Evolutionary conservation across 495 filamentous ascomycete genomes (phyloP).

Genomic region (Parachaetomium inaequale): DNA sequence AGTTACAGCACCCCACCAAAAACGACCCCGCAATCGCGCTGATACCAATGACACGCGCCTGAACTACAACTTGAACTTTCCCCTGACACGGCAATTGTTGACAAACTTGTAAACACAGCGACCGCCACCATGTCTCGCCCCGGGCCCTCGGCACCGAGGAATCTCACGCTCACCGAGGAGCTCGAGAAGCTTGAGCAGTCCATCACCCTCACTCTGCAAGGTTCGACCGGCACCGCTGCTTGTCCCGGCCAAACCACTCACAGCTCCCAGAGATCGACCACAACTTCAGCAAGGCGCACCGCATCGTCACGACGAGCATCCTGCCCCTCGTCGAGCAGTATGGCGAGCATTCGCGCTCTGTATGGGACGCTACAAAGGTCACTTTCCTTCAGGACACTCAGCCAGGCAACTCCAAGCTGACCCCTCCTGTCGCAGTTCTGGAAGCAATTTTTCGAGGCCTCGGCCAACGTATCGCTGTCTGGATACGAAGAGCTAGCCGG

Average conservation of each 20-base stretch:
- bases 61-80: not conserved
- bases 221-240: slow-evolving; percentile 38
- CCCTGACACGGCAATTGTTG: slow-evolving; percentile 18
- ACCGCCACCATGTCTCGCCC: slow-evolving; percentile 41
- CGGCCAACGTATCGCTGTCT: slow-evolving; percentile 94
- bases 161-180: slow-evolving; percentile 84
- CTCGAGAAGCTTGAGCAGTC: slow-evolving; percentile 94
- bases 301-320: slow-evolving; percentile 91
- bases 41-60: slow-evolving; percentile 10
- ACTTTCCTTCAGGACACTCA: too few relatives aligned
- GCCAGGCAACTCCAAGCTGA: slow-evolving; percentile 6
- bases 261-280: slow-evolving; percentile 78
- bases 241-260: slow-evolving; percentile 3
- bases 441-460: slow-evolving; percentile 99
- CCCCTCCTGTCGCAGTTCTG: slow-evolving; percentile 66
- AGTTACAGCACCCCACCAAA: slow-evolving; percentile 20
- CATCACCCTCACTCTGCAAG: slow-evolving; percentile 94
- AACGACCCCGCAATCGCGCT: slow-evolving; percentile 20
- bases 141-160: slow-evolving; percentile 53
- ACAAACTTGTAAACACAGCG: slow-evolving; percentile 12
- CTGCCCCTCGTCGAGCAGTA: slow-evolving; percentile 95
- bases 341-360: slow-evolving; percentile 84
- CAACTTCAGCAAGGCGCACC: slow-evolving; percentile 95
- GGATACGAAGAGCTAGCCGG: slow-evolving; percentile 80
- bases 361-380: slow-evolving; percentile 97